Conservation (phyloP, 2,329 filamentous ascomycete species). For the Alternaria rosae region DNA sequence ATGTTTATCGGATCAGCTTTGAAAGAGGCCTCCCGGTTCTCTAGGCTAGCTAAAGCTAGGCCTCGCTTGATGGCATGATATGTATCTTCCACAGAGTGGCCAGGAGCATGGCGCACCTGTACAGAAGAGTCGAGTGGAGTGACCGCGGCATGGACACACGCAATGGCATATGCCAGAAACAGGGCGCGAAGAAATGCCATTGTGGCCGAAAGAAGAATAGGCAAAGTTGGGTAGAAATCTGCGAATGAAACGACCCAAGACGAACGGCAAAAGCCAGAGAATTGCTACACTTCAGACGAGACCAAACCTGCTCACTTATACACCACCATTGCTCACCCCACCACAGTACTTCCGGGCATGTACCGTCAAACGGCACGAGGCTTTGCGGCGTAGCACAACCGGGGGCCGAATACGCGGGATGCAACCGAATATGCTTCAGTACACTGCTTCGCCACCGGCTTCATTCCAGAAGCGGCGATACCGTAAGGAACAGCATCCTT, state of each 20-base stretch:
- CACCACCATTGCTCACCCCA: neutral
- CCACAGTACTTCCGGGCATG: neutral
- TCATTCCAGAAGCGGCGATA: neutral
- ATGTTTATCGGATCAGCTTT: slow-evolving; percentile 30
- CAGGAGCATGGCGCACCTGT: slow-evolving; percentile 18
- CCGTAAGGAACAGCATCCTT: slow-evolving; percentile 2
- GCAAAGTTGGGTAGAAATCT: neutral
- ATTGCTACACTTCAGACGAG: neutral
- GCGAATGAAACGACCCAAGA: neutral
- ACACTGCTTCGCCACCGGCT: slow-evolving; percentile 4
- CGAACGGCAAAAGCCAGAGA: neutral
- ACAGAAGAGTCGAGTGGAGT: neutral
- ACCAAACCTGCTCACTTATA: slow-evolving; percentile 6
- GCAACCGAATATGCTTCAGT: slow-evolving; percentile 8
- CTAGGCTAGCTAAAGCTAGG: slow-evolving; percentile 8
- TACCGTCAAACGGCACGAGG: neutral
- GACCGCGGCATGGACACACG: neutral
- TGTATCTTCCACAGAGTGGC: slow-evolving; percentile 17
- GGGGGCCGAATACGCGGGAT: slow-evolving; percentile 6
- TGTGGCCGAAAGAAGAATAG: rapidly evolving
- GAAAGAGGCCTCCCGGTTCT: slow-evolving; percentile 17
- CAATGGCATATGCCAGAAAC: neutral
- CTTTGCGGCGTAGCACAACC: slow-evolving; percentile 1
- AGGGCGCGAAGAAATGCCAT: neutral
- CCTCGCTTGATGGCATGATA: slow-evolving; percentile 17